Percentiles rank a stretch among this genome's conserved stretches.
Evolutionary conservation across 2,329 filamentous ascomycete genomes (phyloP).

Genomic region (Penicillium sp.): DNA sequence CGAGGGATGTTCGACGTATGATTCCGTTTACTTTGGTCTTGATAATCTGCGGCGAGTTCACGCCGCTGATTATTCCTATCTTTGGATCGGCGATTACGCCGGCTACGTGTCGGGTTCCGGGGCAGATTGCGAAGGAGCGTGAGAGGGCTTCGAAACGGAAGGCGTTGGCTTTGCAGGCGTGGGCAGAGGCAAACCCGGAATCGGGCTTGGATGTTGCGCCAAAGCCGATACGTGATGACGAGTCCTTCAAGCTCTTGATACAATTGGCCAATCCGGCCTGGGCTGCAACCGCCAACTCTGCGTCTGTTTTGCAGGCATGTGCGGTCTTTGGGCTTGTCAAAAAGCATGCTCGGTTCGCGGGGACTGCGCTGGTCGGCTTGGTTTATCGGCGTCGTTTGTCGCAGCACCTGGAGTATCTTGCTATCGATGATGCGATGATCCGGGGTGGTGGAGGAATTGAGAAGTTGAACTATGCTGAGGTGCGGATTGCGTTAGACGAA

Average conservation of each 20-base stretch:
- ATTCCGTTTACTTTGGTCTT: conserved; percentile 76
- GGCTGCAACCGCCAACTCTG: conserved; percentile 19
- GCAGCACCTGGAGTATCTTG: conserved; percentile 62
- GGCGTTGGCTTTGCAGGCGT: conserved; percentile 25
- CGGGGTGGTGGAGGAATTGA: conserved; percentile 60
- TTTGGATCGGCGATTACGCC: conserved; percentile 71
- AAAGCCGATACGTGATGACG: neutral
- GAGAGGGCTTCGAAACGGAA: conserved; percentile 51
- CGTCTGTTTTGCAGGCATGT: conserved; percentile 34
- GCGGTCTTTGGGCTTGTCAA: conserved; percentile 35
- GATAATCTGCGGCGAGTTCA: conserved; percentile 79
- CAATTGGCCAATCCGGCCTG: conserved; percentile 23
- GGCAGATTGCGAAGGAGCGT: conserved; percentile 63
- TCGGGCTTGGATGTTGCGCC: neutral
- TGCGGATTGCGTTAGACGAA: conserved; percentile 69
- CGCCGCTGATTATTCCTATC: conserved; percentile 73
- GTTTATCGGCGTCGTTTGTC: conserved; percentile 57
- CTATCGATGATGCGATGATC: conserved; percentile 70
- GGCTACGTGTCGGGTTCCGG: conserved; percentile 77
- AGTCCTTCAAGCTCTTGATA: conserved; percentile 34
- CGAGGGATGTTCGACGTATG: conserved; percentile 72
- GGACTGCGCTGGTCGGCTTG: conserved; percentile 26
- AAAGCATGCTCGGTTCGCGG: conserved; percentile 44
- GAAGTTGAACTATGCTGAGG: conserved; percentile 62
- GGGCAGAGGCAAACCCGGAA: conserved; percentile 15